Evolutionary conservation across 2,329 filamentous ascomycete species (phyloP), one percentile per base, ranked within the genome.

Genomic region (Xenoacremonium recifei): DNA sequence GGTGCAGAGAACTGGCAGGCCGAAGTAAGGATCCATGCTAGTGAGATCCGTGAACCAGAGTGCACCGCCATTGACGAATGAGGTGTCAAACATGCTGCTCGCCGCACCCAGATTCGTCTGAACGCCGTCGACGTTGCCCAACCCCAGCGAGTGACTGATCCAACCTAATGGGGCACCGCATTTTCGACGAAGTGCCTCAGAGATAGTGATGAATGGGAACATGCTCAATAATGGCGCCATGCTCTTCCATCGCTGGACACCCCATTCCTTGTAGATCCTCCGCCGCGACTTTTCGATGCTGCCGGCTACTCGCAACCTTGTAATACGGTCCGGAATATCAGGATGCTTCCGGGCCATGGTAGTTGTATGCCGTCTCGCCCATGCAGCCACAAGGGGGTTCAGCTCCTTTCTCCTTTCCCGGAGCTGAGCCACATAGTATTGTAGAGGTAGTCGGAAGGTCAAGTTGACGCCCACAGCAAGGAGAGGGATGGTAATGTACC

Each of bases 11-110:
- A 64, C 19, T 3, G 79, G 76, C 0, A 81, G 66, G 20, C 71
- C 58, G 42, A 69, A 64, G 42, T 71, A 72, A 1, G 79, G 76
- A 45, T 82, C 79, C 21, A 72, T 62, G 21, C 57, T 70, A 6
- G 71, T 73, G 18, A 82, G 67, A 49, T 82, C 72, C 3, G 68
- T 63, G 51, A 81, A 79, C 77, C 78, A 81, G 13, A 80, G 63
- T 30, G 66, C 69, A 19, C 78, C 77, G 5, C 73, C 77, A 0
- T 71, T 65, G 1, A 64, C 54, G n/a, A 82, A 53, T 1, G 67
- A 65, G 3, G 66, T 59, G 32, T 75, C 59, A 27, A 62, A 50
- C 40, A 62, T 48, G 42, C 47, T 47, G 39, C 51, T 49, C 16
- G 58, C 45, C 4, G 54, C 50, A 11, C 57, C 56, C 3, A 63